Percentiles rank a stretch among this genome's conserved stretches.
These are phyloP conservation scores for Cladosporium sp. DNA, from an alignment of 2,329 filamentous ascomycete genomes.

Conservation along the genomic window DNA sequence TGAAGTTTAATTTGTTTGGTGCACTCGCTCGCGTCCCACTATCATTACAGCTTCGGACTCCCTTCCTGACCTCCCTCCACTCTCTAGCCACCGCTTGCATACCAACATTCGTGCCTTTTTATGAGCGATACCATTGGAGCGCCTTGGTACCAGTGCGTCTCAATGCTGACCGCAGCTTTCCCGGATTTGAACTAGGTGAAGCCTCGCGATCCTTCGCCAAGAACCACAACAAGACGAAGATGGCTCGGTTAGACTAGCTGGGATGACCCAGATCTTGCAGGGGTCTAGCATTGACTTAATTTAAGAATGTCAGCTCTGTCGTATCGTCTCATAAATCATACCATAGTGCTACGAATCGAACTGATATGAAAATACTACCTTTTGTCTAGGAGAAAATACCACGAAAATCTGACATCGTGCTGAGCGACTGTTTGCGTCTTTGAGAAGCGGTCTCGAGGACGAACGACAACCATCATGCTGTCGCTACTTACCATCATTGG, in stretches of 20 bases:
- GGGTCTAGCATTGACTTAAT: neutral
- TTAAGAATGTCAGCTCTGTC: neutral
- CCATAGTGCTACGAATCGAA: neutral
- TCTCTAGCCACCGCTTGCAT: neutral
- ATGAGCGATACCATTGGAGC: neutral
- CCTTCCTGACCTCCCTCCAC: neutral
- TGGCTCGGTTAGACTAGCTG: neutral
- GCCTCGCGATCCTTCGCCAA: slow-evolving; percentile 2
- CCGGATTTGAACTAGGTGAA: neutral
- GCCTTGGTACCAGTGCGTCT: neutral
- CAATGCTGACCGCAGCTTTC: neutral
- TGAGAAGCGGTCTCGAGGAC: neutral
- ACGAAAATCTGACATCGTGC: neutral
- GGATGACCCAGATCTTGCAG: neutral
- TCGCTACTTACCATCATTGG: slow-evolving; percentile 23
- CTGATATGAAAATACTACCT: neutral
- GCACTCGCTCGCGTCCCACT: too few species aligned
- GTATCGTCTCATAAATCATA: neutral
- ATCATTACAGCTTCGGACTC: neutral
- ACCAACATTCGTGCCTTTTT: neutral
- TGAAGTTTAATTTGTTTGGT: too few species aligned
- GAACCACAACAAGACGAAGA: neutral
- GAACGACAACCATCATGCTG: slow-evolving; percentile 22
- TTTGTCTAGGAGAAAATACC: neutral
- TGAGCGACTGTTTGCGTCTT: neutral